A percentile compares a stretch with the other conserved stretches of the same genome.
phyloP scores from a whole-genome alignment of 345 rosid genomes.

The Pelargonium nanum region DNA sequence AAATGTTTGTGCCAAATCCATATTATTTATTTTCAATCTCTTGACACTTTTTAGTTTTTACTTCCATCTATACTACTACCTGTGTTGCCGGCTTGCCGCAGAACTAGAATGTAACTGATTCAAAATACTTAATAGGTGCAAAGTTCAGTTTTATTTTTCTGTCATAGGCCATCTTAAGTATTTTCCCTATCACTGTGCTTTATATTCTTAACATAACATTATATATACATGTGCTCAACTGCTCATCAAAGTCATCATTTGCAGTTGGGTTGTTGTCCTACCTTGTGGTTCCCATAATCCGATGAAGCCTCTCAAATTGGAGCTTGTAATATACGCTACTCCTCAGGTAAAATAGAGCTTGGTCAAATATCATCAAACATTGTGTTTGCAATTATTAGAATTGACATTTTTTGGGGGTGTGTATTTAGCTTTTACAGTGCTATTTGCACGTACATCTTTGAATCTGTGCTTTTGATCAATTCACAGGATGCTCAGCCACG shows the following conservation, averaged over 20 bases:
- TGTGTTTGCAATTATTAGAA: neutral
- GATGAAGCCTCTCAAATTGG: constrained; percentile 69
- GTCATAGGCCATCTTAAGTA: neutral
- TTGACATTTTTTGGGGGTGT: no score
- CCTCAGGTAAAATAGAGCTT: constrained; percentile 36
- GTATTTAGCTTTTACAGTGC: neutral
- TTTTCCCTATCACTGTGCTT: neutral
- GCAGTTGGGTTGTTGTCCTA: constrained; percentile 82
- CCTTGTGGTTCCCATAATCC: constrained; percentile 76
- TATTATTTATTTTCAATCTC: neutral
- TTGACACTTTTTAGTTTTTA: no score
- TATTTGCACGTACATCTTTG: neutral
- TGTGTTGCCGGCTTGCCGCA: no score
- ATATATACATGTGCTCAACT: neutral
- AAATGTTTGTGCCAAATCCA: constrained; percentile 49
- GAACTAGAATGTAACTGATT: no score
- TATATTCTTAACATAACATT: no score
- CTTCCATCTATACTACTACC: no score
- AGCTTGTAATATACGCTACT: constrained; percentile 70
- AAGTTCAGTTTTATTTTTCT: neutral
- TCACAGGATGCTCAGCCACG: constrained; percentile 24
- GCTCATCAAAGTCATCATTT: constrained; percentile 5
- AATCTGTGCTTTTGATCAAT: neutral
- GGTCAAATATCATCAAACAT: neutral
- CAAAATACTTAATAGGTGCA: neutral